These are phyloP conservation scores for Phaeosphaeria sp. DNA, from an alignment of 2,329 filamentous ascomycete genomes.

Conservation along the genomic window DNA sequence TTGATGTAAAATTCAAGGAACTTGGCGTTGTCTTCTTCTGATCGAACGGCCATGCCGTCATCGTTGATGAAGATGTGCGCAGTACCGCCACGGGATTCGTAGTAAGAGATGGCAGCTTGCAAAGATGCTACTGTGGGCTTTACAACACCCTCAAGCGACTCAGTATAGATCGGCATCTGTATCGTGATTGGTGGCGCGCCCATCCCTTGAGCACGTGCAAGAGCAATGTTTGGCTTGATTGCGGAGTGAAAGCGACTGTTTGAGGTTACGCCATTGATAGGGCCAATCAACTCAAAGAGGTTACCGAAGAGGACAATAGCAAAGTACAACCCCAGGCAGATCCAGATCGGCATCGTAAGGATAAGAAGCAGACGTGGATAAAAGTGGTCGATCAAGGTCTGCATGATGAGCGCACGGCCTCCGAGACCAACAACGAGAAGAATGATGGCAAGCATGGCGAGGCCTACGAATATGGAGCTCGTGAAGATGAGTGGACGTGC, in stretches of 20 bases:
- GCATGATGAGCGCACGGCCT: slow-evolving; percentile 60
- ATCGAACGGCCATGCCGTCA: slow-evolving; percentile 68
- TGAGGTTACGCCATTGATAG: slow-evolving; percentile 72
- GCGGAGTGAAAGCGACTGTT: slow-evolving; percentile 84
- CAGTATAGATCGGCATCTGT: slow-evolving; percentile 87
- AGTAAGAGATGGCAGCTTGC: slow-evolving; percentile 66
- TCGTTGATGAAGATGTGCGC: slow-evolving; percentile 73
- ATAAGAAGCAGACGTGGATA: slow-evolving; percentile 64
- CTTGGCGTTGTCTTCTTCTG: slow-evolving; percentile 51
- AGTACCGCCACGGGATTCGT: slow-evolving; percentile 63
- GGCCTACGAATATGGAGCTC: slow-evolving; percentile 62
- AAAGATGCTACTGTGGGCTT: slow-evolving; percentile 76
- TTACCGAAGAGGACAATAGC: slow-evolving; percentile 18
- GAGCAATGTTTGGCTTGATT: slow-evolving; percentile 47
- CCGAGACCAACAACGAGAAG: slow-evolving; percentile 63
- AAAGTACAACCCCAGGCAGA: slow-evolving; percentile 59
- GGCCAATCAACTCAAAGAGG: slow-evolving; percentile 70
- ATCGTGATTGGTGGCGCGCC: slow-evolving; percentile 72
- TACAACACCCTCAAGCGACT: slow-evolving; percentile 76
- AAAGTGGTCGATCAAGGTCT: slow-evolving; percentile 60
- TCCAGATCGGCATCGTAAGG: slow-evolving; percentile 53
- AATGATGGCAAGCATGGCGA: slow-evolving; percentile 59
- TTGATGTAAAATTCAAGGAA: slow-evolving; percentile 55
- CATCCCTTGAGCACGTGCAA: slow-evolving; percentile 64
- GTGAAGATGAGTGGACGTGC: slow-evolving; percentile 58